Evolutionary conservation across 208 protist genomes (phyloP), one percentile per base, ranked within the genome.

Genomic region (Leishmania guyanensis): DNA sequence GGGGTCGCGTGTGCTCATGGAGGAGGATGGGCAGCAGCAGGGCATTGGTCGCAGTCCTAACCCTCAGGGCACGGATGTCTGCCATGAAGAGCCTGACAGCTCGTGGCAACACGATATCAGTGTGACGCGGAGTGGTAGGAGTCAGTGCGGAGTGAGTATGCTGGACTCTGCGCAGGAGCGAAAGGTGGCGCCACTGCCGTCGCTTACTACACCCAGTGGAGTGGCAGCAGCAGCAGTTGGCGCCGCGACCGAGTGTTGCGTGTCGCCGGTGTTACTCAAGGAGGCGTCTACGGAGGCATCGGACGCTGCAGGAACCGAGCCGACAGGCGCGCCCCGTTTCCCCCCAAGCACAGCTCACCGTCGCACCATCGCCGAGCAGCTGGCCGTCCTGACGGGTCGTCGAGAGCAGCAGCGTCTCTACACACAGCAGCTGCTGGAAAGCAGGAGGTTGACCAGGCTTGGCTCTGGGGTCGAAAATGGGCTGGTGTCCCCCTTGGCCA

Each of bases 351-450:
- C 74, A 20, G 77, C 81, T 2, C 76, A 71, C 39, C 75, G 64
- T 2, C 76, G 75, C 65, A 86, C 82, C 77, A 88, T 89, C 53
- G 90, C 87, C n/a, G 85, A 88, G 77, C 86, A 90, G 74, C 80
- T 93, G 39, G 83, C 83, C 6, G 69, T 85, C 58, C 81, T 93
- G 64, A 89, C 90, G 60, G 80, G 81, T 26, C 84, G 90, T 9
- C 86, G 88, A 14, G 84, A 89, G 81, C 84, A 86, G 78, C 90
- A 93, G 69, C 85, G 77, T 79, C 83, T 75, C 50, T 72, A 84
- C 74, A 83, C 79, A 14, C 46, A 75, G 48, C 71, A 75, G 71
- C 71, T 62, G 50, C 50, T 62, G 51, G 71, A 20, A 17, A 75
- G 71, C n/a, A 75, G 71, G 29, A 22, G 71, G 12, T 29, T 4